phyloP scores from a whole-genome alignment of 306 rosid species.

The Lathyrus sativus region DNA sequence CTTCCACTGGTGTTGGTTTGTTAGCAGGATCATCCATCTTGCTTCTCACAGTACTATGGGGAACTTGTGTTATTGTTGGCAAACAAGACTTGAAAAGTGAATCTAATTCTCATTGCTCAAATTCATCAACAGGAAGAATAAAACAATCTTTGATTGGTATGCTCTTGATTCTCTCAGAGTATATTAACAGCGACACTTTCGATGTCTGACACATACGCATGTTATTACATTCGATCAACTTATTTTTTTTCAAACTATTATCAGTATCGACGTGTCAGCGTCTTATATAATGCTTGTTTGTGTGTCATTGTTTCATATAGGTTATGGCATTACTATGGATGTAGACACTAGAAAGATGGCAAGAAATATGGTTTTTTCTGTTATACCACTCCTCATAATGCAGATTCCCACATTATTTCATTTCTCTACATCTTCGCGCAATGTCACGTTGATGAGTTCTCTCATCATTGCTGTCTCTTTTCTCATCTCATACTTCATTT shows the following conservation, averaged over 20 bases:
- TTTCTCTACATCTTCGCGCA: conserved; percentile 32
- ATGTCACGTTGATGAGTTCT: conserved; percentile 48
- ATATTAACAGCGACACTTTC: too few species aligned
- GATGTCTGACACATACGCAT: too few species aligned
- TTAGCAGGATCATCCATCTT: conserved; percentile 56
- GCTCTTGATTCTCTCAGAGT: conserved; percentile 16
- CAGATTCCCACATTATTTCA: conserved; percentile 47
- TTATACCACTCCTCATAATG: conserved; percentile 58
- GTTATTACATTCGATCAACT: too few species aligned
- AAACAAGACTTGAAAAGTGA: conserved; percentile 38
- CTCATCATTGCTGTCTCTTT: conserved; percentile 48
- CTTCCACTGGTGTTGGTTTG: conserved; percentile 52
- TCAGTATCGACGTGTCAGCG: too few species aligned
- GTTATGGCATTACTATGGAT: conserved; percentile 58
- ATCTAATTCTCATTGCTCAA: neutral
- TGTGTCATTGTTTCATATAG: too few species aligned
- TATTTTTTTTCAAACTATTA: too few species aligned
- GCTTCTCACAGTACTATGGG: conserved; percentile 57
- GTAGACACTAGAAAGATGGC: conserved; percentile 55
- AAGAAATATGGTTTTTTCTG: conserved; percentile 56
- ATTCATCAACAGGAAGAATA: conserved; percentile 34
- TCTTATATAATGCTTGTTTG: too few species aligned
- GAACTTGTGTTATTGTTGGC: conserved; percentile 56
- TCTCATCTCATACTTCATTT: conserved; percentile 52
- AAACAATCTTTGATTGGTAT: conserved; percentile 44